A percentile compares a stretch with the other conserved stretches of the same genome.
Conservation (phyloP, 2,329 filamentous ascomycete genomes). For the Phaeomoniella chlamydospora region DNA sequence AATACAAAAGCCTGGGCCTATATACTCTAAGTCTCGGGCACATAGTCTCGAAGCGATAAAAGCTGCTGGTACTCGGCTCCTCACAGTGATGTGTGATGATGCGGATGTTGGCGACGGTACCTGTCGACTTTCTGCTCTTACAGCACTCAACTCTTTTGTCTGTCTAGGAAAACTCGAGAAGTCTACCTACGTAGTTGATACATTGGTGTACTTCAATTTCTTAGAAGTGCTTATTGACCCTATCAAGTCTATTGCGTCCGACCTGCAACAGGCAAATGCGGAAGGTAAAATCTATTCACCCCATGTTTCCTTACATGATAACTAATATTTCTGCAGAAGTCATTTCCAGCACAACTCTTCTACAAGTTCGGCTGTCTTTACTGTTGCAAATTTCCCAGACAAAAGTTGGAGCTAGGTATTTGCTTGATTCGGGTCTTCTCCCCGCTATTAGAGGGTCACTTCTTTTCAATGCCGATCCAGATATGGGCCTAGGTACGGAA, state of each 20-base stretch:
- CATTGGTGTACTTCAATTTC: conserved; percentile 76
- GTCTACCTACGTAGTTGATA: conserved; percentile 61
- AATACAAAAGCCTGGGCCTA: conserved; percentile 28
- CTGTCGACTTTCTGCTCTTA: conserved; percentile 72
- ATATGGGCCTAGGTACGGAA: conserved; percentile 58
- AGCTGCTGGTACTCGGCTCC: conserved; percentile 63
- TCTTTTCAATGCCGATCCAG: conserved; percentile 82
- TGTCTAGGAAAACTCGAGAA: conserved; percentile 57
- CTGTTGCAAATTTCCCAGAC: conserved; percentile 75
- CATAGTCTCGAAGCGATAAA: conserved; percentile 57
- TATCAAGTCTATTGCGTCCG: conserved; percentile 60
- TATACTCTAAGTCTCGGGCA: conserved; percentile 18
- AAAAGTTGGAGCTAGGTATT: conserved; percentile 65
- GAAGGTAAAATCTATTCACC: conserved; percentile 31
- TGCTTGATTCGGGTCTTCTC: conserved; percentile 85
- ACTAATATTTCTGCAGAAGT: conserved; percentile 28
- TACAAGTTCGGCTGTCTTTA: conserved; percentile 65
- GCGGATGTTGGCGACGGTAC: conserved; percentile 69
- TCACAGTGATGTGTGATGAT: conserved; percentile 85
- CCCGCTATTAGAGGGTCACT: conserved; percentile 63
- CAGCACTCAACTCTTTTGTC: conserved; percentile 69
- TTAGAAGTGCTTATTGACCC: conserved; percentile 81
- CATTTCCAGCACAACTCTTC: conserved; percentile 40
- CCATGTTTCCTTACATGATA: conserved; percentile 1
- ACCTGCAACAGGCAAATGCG: conserved; percentile 47